Base-by-base conservation (phyloP, 169 alveolate genomes). In the Eimeria brunetti region DNA sequence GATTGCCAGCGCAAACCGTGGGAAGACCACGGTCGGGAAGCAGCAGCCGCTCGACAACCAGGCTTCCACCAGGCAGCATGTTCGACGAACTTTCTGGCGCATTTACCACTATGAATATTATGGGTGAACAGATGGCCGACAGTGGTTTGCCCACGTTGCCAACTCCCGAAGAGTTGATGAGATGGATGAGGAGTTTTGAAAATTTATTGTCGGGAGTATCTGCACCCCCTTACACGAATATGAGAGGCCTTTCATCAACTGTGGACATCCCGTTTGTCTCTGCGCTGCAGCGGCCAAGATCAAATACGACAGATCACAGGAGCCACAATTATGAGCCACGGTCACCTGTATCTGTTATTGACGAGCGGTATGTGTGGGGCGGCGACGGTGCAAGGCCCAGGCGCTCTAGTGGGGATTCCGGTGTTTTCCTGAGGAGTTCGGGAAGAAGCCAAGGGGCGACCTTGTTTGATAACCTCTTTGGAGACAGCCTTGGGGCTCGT, bases 401-500 rank as follows among this genome's bases (percentile, higher is more conserved):
- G 46, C 80, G 80, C 24, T 69, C 51, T 7, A 8, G n/a, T 69
- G 80, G 51, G 11, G 51, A 36, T 0, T 69, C 49, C 46, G 33
- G 80, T 16, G 46, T 7, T 30, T 33, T 69, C 49, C 36, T 69
- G 80, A 69, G 51, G 80, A 36, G 24, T 20, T 36, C 80, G 80
- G 11, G 12, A n/a, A 64, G 80, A 16, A 69, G 49, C 80, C 60
- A 78, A 46, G 88, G 44, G 44, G 7, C 56, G 30, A 7, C n/a
- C 75, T 53, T 83, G 73, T 56, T 30, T 83, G 73, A 33, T 53
- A 33, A 38, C 44, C 22, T 56, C 75, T 51, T 51, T 53, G 71
- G 90, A 24, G 90, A 53, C 33, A 53, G 73, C 7, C 53, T 83
- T 46, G 90, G 73, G 49, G 75, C 67, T 51, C 90, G 71, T 27